Base-by-base conservation (phyloP, 306 rosid genomes). In the Trichosanthes cucumerina region DNA sequence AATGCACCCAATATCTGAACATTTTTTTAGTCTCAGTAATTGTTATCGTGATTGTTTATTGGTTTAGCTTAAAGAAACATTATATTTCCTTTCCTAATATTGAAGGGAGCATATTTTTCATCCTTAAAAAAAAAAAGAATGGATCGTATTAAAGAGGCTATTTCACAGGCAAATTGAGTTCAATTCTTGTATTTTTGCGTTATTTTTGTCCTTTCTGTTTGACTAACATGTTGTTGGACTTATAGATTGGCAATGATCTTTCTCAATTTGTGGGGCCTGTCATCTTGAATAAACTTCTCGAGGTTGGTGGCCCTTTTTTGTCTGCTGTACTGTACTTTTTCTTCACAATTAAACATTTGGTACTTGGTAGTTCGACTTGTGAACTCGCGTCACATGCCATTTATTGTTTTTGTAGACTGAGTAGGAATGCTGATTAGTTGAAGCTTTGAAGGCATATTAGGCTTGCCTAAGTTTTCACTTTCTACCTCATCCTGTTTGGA, bases 211-310 rank as follows among this genome's bases (percentile, higher is more conserved):
- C 76, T 18, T 26, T 33, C 66, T 54, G 65, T 33, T 75, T 75
- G 66, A 56, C 65, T 28, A 34, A 75, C 31, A 53, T 75, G 76
- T 43, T 79, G 76, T 79, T 34, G 79, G 34, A 82, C 64, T 69
- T 90, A 88, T 79, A 92, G 98, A 84, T 94, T 59, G 94, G 92
- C 85, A 90, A 94, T 84, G 98, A 94, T 84, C 62, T 86, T 72
- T 89, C 94, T 80, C 98, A 94, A 74, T 94, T 94, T 87, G 58
- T 79, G 63, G 98, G 98, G 52, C 98, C 98, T 12, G 88, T 94
- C 83, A 81, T 94, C 84, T 85, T 94, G 89, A 94, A 87, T 79
- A 81, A 78, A 52, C 96, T 94, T 63, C 91, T 94, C 49, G 86
- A 83, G 97, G 98, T 94, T 82, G 33, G 89, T 79, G 80, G 64